Conservation (phyloP, 108 stramenopile species). For the Nitzschia sp. region DNA sequence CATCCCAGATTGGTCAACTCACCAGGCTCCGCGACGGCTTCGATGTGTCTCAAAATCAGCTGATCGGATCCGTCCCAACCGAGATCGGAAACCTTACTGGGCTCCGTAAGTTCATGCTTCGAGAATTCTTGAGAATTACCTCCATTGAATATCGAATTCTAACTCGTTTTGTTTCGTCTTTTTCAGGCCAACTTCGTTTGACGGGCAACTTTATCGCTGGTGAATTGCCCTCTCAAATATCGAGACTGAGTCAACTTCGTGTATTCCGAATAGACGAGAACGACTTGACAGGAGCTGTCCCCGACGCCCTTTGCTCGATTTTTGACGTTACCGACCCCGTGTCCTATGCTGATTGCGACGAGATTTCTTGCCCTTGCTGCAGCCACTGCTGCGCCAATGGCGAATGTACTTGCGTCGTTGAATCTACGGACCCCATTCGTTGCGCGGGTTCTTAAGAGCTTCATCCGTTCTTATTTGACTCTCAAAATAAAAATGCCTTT, state of each 20-base stretch:
- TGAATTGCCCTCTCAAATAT: slow-evolving; percentile 16
- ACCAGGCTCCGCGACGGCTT: slow-evolving; percentile 43
- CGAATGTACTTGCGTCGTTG: slow-evolving; percentile 12
- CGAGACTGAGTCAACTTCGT: slow-evolving; percentile 16
- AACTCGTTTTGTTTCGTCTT: neutral
- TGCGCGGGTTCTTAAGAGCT: neutral
- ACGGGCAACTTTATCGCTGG: slow-evolving; percentile 30
- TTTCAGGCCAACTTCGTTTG: slow-evolving; percentile 31
- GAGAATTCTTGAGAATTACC: neutral
- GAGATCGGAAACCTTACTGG: slow-evolving; percentile 35
- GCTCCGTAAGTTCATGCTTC: slow-evolving; percentile 17
- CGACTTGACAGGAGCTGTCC: slow-evolving; percentile 36
- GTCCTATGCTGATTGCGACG: slow-evolving; percentile 29
- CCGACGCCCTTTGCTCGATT: slow-evolving; percentile 15
- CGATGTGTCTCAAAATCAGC: slow-evolving; percentile 57
- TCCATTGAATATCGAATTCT: no score
- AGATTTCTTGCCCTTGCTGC: slow-evolving; percentile 34
- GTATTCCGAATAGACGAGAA: slow-evolving; percentile 40
- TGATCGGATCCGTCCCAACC: slow-evolving; percentile 46
- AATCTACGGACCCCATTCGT: slow-evolving; percentile 4
- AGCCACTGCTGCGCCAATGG: slow-evolving; percentile 31
- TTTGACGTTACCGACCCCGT: slow-evolving; percentile 11
- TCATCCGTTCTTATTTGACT: no score
- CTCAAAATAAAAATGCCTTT: no score
- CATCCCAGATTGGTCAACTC: slow-evolving; percentile 60